phyloP scores from a whole-genome alignment of 2,329 filamentous ascomycete species.

The Metarhizium guizhouense region DNA sequence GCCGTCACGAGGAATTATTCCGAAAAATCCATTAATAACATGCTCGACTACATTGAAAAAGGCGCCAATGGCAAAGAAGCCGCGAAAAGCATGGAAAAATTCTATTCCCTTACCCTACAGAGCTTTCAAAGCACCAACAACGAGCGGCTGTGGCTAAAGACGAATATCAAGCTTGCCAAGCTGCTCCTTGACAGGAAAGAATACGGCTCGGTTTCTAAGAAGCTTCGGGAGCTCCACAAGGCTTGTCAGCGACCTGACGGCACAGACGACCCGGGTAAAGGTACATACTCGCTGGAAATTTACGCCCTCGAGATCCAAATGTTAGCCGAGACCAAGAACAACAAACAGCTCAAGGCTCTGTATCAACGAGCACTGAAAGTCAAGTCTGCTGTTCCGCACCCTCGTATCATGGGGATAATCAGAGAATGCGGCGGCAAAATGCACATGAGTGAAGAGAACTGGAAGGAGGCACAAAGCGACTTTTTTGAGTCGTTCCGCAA shows the following conservation, averaged over 20 bases:
- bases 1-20: constrained; percentile 97
- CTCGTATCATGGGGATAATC: constrained; percentile 98
- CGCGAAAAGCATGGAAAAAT: constrained; percentile 78
- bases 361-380: constrained; percentile 90
- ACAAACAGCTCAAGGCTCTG: constrained; percentile 87
- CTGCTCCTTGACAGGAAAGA: constrained; percentile 88
- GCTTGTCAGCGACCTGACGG: constrained; percentile 85
- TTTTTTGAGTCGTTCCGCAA: constrained; percentile 99
- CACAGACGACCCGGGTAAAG: constrained; percentile 84
- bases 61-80: constrained; percentile 60
- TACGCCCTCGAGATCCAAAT: constrained; percentile 98
- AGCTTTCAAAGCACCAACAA: constrained; percentile 98
- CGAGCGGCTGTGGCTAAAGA: constrained; percentile 94
- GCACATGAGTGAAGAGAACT: constrained; percentile 99
- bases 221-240: constrained; percentile 79
- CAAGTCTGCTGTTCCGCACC: constrained; percentile 93
- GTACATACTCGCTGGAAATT: constrained; percentile 90
- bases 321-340: constrained; percentile 94
- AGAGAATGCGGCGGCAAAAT: constrained; percentile 98
- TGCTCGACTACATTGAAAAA: constrained; percentile 97
- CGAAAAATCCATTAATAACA: constrained; percentile 98
- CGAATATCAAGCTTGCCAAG: constrained; percentile 91
- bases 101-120: constrained; percentile 86
- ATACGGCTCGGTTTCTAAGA: constrained; percentile 70
- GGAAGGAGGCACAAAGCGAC: constrained; percentile 93